Base-by-base conservation (phyloP, 129 eudicot species). In the Artemisia argyi region DNA sequence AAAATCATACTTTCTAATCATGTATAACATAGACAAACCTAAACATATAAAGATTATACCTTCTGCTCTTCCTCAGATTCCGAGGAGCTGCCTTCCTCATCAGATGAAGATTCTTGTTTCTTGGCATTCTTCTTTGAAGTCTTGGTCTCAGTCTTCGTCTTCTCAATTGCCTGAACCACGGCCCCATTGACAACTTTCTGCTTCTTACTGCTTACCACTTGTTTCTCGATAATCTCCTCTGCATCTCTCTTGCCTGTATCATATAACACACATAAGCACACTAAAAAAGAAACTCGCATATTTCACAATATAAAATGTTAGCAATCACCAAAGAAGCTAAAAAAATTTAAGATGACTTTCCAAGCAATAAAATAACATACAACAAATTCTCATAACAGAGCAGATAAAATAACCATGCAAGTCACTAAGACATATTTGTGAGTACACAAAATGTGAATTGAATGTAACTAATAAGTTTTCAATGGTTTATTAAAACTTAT, bases 241-340 rank as follows among this genome's bases (percentile, higher is more conserved):
- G 82, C 82, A 32, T 71, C 77, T 72, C 82, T 78, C 65, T 78
- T 78, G 35, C 82, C 82, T 78, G 30, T 26, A 64, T 28, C 12
- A 4, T 7, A 39, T 7, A 39, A 39, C 10, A 39, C 11, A 39
- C 2, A 7, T 39, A 62, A 71, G 50, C 50, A 61, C 15, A 60
- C 13, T 15, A 16, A 28, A 20, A 30, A 16, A 8, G 18, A 49
- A 15, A 14, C 6, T 8, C 19, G 1, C 4, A 7, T 22, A 20
- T 26, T 11, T 57, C 44, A 6, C 42, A 35, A 35, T 32, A 32
- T 5, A 32, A 32, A 5, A 32, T 1, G 0, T 4, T 32, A 7
- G 1, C 39, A 32, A 32, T 5, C 39, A 32, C 7, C 39, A 32
- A 32, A 32, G 39, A 32, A 32, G 39, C 39, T 5, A 4, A 32